Evolutionary conservation across 371 early-diverging fungal species (phyloP).

Genomic region (Mucor velutinosus): DNA sequence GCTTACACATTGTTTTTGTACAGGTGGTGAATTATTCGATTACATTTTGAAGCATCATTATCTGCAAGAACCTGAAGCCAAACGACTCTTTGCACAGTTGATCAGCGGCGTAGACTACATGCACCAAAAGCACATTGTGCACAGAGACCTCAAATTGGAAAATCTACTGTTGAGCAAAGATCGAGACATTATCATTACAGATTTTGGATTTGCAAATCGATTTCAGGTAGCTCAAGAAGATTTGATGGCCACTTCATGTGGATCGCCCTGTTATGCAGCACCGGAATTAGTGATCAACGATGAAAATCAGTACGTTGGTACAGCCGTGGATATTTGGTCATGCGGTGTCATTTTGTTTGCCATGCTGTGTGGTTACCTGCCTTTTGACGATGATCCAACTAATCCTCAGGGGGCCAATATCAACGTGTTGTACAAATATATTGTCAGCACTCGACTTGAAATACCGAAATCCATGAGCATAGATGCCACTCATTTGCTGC

Average conservation of each 20-base stretch:
- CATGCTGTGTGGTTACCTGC: constrained; percentile 97
- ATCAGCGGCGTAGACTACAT: constrained; percentile 88
- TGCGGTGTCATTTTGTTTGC: constrained; percentile 96
- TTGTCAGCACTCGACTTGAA: constrained; percentile 84
- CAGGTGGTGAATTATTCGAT: constrained; percentile 95
- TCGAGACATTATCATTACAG: constrained; percentile 94
- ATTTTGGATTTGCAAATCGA: constrained; percentile 99
- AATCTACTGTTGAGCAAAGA: constrained; percentile 88
- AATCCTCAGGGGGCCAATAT: constrained; percentile 97
- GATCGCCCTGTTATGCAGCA: constrained; percentile 98
- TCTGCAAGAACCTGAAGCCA: constrained; percentile 89
- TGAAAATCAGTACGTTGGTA: constrained; percentile 95
- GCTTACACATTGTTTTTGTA: too few species aligned
- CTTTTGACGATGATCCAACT: constrained; percentile 98
- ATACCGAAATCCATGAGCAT: constrained; percentile 89
- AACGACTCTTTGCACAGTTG: constrained; percentile 93
- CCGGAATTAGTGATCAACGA: constrained; percentile 94
- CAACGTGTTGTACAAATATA: constrained; percentile 94
- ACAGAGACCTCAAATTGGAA: constrained; percentile 96
- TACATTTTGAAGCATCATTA: constrained; percentile 93
- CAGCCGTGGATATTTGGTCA: constrained; percentile 97
- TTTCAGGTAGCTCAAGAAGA: constrained; percentile 71
- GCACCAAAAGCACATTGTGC: constrained; percentile 89
- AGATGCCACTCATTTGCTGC: constrained; percentile 81
- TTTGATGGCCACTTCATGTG: constrained; percentile 93